Base-by-base conservation (phyloP, 2,329 filamentous ascomycete genomes). In the Ophidiomyces ophidiicola region DNA sequence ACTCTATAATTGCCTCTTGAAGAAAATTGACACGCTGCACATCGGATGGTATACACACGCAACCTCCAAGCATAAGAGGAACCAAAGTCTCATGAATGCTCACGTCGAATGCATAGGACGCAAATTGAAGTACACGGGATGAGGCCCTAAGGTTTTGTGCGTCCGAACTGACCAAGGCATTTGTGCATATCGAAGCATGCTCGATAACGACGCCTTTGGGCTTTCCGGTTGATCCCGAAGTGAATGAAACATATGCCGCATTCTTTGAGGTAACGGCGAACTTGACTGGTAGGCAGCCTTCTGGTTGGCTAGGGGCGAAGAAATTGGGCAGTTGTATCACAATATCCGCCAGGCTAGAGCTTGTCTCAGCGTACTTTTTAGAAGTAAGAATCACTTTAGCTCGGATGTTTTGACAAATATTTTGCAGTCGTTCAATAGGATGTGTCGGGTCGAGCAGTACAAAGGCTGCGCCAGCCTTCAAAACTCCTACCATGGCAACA, bases 121-220 rank as follows among this genome's bases (percentile, higher is more conserved):
- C 56, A 48, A 68, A 66, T 31, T 67, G 59, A 4, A 58, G 44
- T 1, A 53, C 45, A 15, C 59, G 45, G 5, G 53, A 47, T 60
- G 53, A 1, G 56, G 49, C 11, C 61, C 58, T 20, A 75, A 68
- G 37, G 25, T 61, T 56, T 6, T 72, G 53, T 0, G 66, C 63
- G 0, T 58, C 50, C 0, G 63, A 67, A 44, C 74, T 69, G 0
- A 62, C 60, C 1, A 62, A 46, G 34, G 70, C 65, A 0, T 64
- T 61, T 0, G 71, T 69, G 1, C 70, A 67, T 1, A 76, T 60
- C 0, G 71, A 66, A 0, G 58, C 57, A 47, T 80, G 76, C 3
- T 68, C 70, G 45, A 76, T 72, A 32, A 73, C 67, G 14, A 75
- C 65, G 2, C 73, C 74, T 42, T 71, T 70, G 0, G 70, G 68